Conservation (phyloP, 176 grass and related monocot genomes). For the Olyra latifolia region DNA sequence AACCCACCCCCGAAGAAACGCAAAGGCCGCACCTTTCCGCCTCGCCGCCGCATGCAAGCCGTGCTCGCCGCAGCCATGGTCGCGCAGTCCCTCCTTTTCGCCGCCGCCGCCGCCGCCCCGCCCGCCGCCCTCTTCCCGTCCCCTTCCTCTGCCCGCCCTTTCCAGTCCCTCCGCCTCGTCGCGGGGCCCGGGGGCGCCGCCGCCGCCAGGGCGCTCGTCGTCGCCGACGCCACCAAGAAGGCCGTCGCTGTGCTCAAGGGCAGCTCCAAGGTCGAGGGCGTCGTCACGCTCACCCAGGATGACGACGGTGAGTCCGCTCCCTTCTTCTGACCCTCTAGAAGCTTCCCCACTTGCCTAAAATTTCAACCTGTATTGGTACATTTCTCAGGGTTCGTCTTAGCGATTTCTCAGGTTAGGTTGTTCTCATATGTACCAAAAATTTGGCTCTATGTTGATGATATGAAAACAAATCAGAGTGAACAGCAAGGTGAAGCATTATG, state of each 20-base stretch:
- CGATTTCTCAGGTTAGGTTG: neutral
- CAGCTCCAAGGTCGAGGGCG: slow-evolving; percentile 69
- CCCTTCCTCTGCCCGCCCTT: slow-evolving; percentile 71
- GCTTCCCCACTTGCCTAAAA: neutral
- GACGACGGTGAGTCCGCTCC: slow-evolving; percentile 48
- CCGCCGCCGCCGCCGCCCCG: slow-evolving; percentile 33
- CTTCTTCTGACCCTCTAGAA: neutral
- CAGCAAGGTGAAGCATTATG: neutral
- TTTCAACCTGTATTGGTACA: neutral
- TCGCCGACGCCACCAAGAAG: slow-evolving; percentile 76
- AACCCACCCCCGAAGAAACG: neutral
- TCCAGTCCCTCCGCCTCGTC: slow-evolving; percentile 50
- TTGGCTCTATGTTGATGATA: neutral
- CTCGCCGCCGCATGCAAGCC: slow-evolving; percentile 5
- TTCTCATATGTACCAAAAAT: neutral
- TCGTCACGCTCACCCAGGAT: slow-evolving; percentile 82
- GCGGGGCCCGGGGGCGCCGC: neutral
- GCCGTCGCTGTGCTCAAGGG: slow-evolving; percentile 90
- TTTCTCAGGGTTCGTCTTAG: neutral
- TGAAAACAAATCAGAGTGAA: neutral
- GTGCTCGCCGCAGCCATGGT: slow-evolving; percentile 52
- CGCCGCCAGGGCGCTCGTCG: slow-evolving; percentile 36
- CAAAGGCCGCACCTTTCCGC: neutral
- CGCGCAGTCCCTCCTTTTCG: slow-evolving; percentile 58
- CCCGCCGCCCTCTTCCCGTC: slow-evolving; percentile 4